A percentile compares a stretch with the other conserved stretches of the same genome.
These are phyloP conservation scores for Lycium barbarum DNA, from an alignment of 257 asterid species.

Conservation along the genomic window DNA sequence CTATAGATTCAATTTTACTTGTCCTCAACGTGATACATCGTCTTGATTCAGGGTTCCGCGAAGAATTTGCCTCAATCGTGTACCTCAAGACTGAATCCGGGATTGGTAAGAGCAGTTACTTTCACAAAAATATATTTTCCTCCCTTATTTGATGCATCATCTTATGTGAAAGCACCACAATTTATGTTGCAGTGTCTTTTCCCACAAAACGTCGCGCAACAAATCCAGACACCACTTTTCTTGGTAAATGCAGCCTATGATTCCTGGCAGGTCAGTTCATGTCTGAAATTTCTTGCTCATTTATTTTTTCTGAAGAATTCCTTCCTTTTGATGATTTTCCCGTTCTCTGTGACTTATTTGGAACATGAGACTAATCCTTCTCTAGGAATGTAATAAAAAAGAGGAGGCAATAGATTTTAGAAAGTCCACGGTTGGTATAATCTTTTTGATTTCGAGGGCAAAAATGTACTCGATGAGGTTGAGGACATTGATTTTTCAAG, in stretches of 20 bases:
- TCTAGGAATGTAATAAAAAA: no score
- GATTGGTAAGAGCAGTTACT: conserved; percentile 62
- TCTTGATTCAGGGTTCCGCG: conserved; percentile 71
- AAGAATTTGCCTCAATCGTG: conserved; percentile 70
- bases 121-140: neutral
- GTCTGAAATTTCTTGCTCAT: neutral
- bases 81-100: conserved; percentile 69
- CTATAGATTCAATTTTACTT: neutral
- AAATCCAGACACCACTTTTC: conserved; percentile 51
- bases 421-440: no score
- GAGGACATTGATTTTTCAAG: neutral
- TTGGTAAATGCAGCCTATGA: conserved; percentile 39
- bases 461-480: no score
- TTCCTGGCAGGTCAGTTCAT: conserved; percentile 37
- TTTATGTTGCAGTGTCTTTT: conserved; percentile 75
- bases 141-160: neutral
- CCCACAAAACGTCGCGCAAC: conserved; percentile 70
- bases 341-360: neutral
- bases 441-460: no score
- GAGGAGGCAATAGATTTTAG: no score
- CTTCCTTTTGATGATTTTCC: neutral
- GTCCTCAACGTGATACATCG: neutral
- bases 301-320: no score
- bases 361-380: no score
- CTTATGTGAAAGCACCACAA: conserved; percentile 8